Base-by-base conservation (phyloP, 1,284 basidiomycete genomes). In the Ceratobasidium sp. region DNA sequence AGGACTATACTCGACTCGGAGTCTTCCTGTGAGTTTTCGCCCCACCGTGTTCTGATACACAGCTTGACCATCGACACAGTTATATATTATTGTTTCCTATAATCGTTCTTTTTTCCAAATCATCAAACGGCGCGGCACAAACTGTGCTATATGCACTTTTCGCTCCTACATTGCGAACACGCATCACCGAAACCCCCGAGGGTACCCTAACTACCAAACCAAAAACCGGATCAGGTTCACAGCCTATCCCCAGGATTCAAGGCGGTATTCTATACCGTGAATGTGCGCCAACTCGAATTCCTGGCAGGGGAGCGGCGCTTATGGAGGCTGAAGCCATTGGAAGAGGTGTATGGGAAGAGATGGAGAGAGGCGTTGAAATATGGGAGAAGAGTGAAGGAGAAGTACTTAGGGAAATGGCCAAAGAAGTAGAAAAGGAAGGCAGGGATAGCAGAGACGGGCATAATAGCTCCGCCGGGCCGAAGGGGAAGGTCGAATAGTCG, bases 211-310 rank as follows among this genome's bases (percentile, higher is more conserved):
- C 59, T 72, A 26, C 73, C 71, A 34, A 61, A 57, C 12, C 45
- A 70, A 26, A 67, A 46, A 46, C 76, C 30, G 45, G 61, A 8
- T 41, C 73, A 32, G 14, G 76, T 76, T 28, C 78, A 79, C 84
- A 85, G 74, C 88, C 92, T 76, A 85, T 91, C 2, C 65, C 65
- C 12, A 52, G 65, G 14, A 82, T 92, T 50, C 89, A 89, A 78
- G 89, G 90, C 0, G 91, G 91, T 0, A 86, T 88, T n/a, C 79
- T 92, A 30, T 92, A 92, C 76, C 83, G 88, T 14, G 90, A 92
- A 76, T 92, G 90, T 75, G 86, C 87, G 0, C 84, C 89, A 2
- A 88, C 89, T 1, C 80, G 78, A 36, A 74, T 91, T 12, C 80
- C 78, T 18, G 81, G 89, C 39, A 83, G 83, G 14, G 85, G 85